phyloP scores from a whole-genome alignment of 192 early-diverging fungal species.

The Chytriomyces sp. region DNA sequence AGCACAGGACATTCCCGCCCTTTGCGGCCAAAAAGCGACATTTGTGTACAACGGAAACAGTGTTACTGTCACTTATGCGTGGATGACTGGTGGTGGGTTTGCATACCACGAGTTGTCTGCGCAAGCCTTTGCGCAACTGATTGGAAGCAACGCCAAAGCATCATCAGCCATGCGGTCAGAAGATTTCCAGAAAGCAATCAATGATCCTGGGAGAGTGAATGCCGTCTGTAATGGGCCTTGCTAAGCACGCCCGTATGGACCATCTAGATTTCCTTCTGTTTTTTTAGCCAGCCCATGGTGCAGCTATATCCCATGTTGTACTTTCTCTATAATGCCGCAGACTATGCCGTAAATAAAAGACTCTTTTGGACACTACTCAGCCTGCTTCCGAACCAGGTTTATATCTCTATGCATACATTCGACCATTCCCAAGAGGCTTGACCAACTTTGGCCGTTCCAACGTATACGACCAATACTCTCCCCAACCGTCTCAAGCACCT shows the following conservation, averaged over 20 bases:
- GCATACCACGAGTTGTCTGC: slow-evolving; percentile 20
- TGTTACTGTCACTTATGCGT: slow-evolving; percentile 24
- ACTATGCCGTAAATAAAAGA: too few relatives aligned
- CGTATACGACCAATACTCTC: slow-evolving; percentile 28
- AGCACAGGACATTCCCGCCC: slow-evolving; percentile 20
- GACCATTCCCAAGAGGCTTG: slow-evolving; percentile 11
- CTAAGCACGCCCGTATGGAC: background rate
- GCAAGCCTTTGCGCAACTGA: slow-evolving; percentile 21
- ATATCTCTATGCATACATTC: slow-evolving; percentile 9
- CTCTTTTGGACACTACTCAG: too few relatives aligned
- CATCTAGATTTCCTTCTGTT: too few relatives aligned
- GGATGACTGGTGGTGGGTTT: slow-evolving; percentile 23
- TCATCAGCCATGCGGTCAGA: background rate
- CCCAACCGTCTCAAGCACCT: slow-evolving; percentile 24
- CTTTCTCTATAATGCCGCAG: too few relatives aligned
- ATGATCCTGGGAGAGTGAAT: slow-evolving; percentile 17
- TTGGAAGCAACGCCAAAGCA: slow-evolving; percentile 9
- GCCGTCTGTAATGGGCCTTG: background rate
- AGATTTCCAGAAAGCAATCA: slow-evolving; percentile 18
- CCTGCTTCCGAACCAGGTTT: too few relatives aligned
- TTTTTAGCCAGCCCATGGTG: too few relatives aligned
- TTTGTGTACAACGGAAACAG: slow-evolving; percentile 30
- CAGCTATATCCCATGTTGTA: too few relatives aligned
- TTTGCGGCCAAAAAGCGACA: slow-evolving; percentile 17
- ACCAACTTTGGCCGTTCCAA: slow-evolving; percentile 21